Evolutionary conservation across 2,329 filamentous ascomycete species (phyloP).

Genomic region (Stachybotrys elegans): DNA sequence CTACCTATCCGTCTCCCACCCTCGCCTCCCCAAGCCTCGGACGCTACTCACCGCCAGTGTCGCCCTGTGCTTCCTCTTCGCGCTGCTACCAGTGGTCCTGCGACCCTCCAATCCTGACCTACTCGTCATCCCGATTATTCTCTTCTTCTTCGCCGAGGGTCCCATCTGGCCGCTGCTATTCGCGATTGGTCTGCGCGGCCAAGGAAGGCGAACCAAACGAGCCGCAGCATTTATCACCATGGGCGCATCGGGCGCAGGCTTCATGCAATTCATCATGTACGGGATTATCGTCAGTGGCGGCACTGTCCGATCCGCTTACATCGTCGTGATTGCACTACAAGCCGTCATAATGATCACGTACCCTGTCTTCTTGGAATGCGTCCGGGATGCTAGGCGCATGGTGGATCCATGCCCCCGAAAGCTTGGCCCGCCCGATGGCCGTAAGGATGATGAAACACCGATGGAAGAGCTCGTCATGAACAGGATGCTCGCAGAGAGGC

Average conservation of each 20-base stretch:
- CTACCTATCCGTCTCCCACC: conserved; percentile 43
- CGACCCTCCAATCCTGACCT: conserved; percentile 40
- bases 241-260: conserved; percentile 66
- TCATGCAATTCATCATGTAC: conserved; percentile 71
- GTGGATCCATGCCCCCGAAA: conserved; percentile 25
- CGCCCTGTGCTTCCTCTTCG: conserved; percentile 53
- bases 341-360: conserved; percentile 38
- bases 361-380: conserved; percentile 42
- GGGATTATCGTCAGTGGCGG: conserved; percentile 57
- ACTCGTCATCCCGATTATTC: conserved; percentile 54
- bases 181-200: conserved; percentile 70
- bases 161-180: conserved; percentile 82
- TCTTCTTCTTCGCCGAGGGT: conserved; percentile 77
- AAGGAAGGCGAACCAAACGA: conserved; percentile 75
- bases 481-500: background rate
- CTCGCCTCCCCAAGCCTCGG: conserved; percentile 57
- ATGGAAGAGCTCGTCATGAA: conserved; percentile 2
- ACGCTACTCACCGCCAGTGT: conserved; percentile 64
- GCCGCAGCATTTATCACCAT: conserved; percentile 75
- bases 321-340: conserved; percentile 54
- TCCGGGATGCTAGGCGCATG: conserved; percentile 40
- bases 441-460: background rate
- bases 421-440: background rate
- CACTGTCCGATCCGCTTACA: conserved; percentile 58
- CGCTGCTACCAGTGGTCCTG: conserved; percentile 42